Base-by-base conservation (phyloP, 495 filamentous ascomycete species). In the Penicillium robsamsonii region DNA sequence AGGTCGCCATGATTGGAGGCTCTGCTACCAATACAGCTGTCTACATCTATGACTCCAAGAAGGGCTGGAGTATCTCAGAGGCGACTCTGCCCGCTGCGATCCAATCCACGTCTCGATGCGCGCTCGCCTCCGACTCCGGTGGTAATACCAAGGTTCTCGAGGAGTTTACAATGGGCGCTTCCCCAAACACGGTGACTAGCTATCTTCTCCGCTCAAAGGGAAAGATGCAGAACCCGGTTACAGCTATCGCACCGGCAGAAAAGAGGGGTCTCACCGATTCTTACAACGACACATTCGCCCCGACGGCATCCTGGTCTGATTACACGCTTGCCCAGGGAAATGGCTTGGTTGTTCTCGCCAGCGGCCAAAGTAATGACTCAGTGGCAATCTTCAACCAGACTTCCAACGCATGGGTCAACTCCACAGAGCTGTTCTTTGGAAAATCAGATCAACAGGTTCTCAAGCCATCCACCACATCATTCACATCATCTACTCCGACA, bases 381-480 rank as follows among this genome's bases (percentile, higher is more conserved):
- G 54, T 98, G 20, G 83, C 80, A 56, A 87, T 98, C 58, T 98
- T 96, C 72, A 81, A 97, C 65, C 82, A 87, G 48, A 84, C 80
- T 24, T 71, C 81, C 48, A 96, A 97, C 65, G 71, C 77, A 58
- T 98, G 94, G 94, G 69, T 86, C 20, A 89, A 97, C 71, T 78
- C 91, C 0, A 86, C 82, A 2, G 70, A 80, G 22, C 69, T 88
- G 29, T 86, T 97, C 54, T 69, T 71, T 37, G 76, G 75, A 29
- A 79, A 72, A 8, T 65, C 79, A 27, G 47, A 62, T 22, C 69
- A 77, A 30, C 55, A 71, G 69, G 25, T 61, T 67, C 24, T 75
- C 42, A 71, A 76, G 30, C 68, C 75, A 13, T 60, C 70, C 18
- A 70, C 77, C 15, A 55, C 73, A 4, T 47, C 73, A 8, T 64